Evolutionary conservation across 2,329 filamentous ascomycete species (phyloP).

Genomic region (Cytospora leucostoma): DNA sequence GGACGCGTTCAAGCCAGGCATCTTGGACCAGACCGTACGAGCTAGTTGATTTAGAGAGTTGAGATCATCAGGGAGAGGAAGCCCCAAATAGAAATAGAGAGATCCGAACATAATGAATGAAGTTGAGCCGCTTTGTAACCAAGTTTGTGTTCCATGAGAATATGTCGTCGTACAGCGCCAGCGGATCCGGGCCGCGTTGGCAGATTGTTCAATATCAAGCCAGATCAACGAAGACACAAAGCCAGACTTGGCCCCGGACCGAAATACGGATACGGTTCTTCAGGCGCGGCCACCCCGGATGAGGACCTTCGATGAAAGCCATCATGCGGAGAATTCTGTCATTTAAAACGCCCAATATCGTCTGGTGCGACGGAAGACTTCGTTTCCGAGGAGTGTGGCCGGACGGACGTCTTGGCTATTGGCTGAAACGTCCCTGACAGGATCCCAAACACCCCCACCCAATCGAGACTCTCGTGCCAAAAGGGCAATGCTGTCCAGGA

Average conservation of each 20-base stretch:
- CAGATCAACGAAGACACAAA: constrained; percentile 6
- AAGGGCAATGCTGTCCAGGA: constrained; percentile 1
- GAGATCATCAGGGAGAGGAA: background rate
- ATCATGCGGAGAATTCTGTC: constrained; percentile 4
- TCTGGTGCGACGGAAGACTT: constrained; percentile 14
- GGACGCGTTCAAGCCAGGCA: constrained; percentile 18
- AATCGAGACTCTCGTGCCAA: background rate
- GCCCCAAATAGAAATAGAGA: background rate
- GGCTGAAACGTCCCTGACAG: constrained; percentile 23
- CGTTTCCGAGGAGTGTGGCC: constrained; percentile 18
- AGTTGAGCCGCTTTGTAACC: background rate
- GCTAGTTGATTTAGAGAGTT: constrained; percentile 2
- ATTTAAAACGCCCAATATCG: background rate
- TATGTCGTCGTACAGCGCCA: background rate
- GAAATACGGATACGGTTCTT: background rate
- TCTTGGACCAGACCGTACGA: constrained; percentile 16
- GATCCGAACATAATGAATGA: background rate
- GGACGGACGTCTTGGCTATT: constrained; percentile 15
- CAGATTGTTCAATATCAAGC: constrained; percentile 17
- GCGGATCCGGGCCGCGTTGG: constrained; percentile 4
- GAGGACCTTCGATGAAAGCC: background rate
- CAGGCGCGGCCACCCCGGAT: constrained; percentile 6
- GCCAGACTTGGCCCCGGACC: constrained; percentile 7
- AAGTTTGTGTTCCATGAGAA: background rate
- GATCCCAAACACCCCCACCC: constrained; percentile 11